Base-by-base conservation (phyloP, 768 basidiomycete species). In the Pulveroboletus sp. region DNA sequence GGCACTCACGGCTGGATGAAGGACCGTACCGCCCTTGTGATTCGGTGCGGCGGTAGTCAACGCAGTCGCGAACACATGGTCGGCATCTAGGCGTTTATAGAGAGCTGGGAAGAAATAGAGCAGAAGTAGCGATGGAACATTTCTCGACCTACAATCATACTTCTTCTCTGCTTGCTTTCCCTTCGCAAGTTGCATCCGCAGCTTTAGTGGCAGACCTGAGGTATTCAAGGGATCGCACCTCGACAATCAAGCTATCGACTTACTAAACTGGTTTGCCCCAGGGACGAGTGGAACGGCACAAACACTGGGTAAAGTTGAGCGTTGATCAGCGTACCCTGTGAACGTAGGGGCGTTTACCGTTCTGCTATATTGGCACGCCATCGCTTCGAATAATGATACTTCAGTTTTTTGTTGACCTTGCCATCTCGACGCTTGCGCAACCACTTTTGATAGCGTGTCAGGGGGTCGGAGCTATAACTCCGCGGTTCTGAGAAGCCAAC, bases 61-160 rank as follows among this genome's bases (percentile, higher is more conserved):
- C 0, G 82, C 81, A 29, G 86, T 89, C 30, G 73, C 74, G 61
- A 89, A 89, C 23, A 76, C 69, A 1, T 69, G 70, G 13, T 77
- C 50, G 0, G 66, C 73, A 53, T 79, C 76, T 34, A 88, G 63
- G 34, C 87, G 75, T 11, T 79, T 81, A 60, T 76, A 87, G 22
- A 76, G 70, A 4, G 65, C 85, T 82, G 46, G 56, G 12, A 46
- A 42, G 19, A 47, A 24, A 38, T 50, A 40, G n/a, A 51, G 37
- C 31, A 45, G 35, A 54, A 43, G 42, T 11, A 36, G 30, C 37
- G 27, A 51, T 24, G 4, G 27, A 8, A 43, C 8, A 17, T 26
- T 29, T 29, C 51, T 35, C 35, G 31, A 55, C 57, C 55, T 58
- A 62, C 63, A 68, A 62, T 55, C 42, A 61, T 64, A 46, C 55